Conservation (phyloP, 1,284 basidiomycete species). For the Porogramme epimiltina region DNA sequence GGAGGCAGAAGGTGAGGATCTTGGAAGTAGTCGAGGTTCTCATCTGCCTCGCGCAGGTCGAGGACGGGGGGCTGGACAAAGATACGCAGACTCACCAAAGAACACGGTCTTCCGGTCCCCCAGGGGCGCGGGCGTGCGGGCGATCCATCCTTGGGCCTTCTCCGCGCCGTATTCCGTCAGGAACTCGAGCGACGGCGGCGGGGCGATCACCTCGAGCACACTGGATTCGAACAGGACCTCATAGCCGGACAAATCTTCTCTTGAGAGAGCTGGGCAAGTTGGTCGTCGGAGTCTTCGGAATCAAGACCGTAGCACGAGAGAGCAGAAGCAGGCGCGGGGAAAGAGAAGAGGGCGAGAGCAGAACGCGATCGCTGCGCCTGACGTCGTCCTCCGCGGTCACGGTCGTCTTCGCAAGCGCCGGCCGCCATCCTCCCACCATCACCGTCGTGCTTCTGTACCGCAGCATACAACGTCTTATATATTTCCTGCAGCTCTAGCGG, state of each 20-base stretch:
- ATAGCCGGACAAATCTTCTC: conserved; percentile 36
- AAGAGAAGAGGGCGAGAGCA: background rate
- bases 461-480: no score
- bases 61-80: background rate
- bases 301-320: background rate
- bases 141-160: conserved; percentile 57
- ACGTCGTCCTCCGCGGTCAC: no score
- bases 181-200: conserved; percentile 62
- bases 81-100: conserved; percentile 57
- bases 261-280: background rate
- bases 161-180: conserved; percentile 43
- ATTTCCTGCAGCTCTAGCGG: background rate
- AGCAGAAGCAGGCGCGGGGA: no score
- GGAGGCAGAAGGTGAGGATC: conserved; percentile 47
- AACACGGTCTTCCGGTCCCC: conserved; percentile 58
- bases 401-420: no score
- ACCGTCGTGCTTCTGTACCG: no score
- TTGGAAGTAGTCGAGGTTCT: conserved; percentile 74
- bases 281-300: background rate
- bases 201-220: conserved; percentile 64
- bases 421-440: no score
- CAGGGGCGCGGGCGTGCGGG: conserved; percentile 26
- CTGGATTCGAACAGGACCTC: conserved; percentile 70
- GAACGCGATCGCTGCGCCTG: no score
- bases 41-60: conserved; percentile 55